Base-by-base conservation (phyloP, 305 asterid genomes). In the Ilex paraguariensis region DNA sequence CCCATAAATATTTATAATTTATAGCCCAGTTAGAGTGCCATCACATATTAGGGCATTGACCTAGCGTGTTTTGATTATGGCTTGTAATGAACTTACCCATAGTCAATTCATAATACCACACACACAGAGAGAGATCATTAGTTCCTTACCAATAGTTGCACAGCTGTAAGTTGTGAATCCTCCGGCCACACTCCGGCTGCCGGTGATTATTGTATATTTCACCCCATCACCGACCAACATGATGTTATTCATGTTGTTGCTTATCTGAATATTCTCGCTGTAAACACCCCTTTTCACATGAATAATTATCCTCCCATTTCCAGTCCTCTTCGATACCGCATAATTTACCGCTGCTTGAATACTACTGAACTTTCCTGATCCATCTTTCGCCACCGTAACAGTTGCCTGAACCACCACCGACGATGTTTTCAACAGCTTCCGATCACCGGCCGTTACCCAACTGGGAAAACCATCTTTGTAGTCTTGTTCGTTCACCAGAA, bases 211-310 rank as follows among this genome's bases (percentile, higher is more conserved):
- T 16, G 70, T 66, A 21, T 31, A 2, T 13, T 49, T 30, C 11
- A 17, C 0, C n/a, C 70, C 70, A 49, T 66, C 70, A 49, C 70
- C 70, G 13, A 66, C 7, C 32, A 66, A 60, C 64, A 50, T 66
- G 10, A 66, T 50, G 17, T 57, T 57, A 8, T 51, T 39, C 70
- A 57, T 46, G 6, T 50, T 13, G 9, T 15, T 30, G 13, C 21
- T 50, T 46, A 66, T 50, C 17, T 36, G n/a, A 14, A 66, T 16
- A 51, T 66, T 57, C 36, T 66, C 70, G 13, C 14, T 50, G 32
- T 66, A 66, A 7, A 17, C 50, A 9, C 59, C 70, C 13, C 15
- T 36, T 46, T 66, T 66, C 14, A 66, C 44, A 54, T 66, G 13
- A 46, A 66, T 58, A 16, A 58, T 52, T 46, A 46, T 10, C 9